Evolutionary conservation across 139 green algal genomes (phyloP), one percentile per base, ranked within the genome.

Genomic region (Coelastrella sp.): DNA sequence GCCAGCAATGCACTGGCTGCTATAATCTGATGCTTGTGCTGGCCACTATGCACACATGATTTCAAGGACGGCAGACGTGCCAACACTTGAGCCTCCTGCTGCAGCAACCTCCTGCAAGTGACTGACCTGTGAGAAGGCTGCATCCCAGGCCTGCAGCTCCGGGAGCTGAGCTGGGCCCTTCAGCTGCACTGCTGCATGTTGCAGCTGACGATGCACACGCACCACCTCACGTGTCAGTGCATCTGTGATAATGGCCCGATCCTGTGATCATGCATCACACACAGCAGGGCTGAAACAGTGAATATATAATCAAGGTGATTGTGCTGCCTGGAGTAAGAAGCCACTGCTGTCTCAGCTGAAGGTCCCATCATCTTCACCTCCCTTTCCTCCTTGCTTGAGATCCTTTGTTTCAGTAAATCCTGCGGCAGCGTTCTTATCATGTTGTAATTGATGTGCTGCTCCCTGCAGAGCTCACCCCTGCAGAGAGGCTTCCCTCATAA

Each of bases 161-260:
- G 90, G 85, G 19, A 87, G 66, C 88, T 76, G 85, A 68, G 57
- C 49, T 78, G 68, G 8, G 72, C 58, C 63, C 73, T 70, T 78
- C 17, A 72, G 63, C 75, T 89, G 24, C 74, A 35, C 58, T 66
- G 84, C 85, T 57, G 82, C 68, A 70, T 72, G 25, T 76, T 66
- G 25, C 24, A 86, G 75, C 85, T 88, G 68, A 49, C 90, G 84
- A 81, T 93, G 89, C 63, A 91, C 79, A 7, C 94, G 90, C 6
- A 68, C 82, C n/a, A 96, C 92, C 93, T 96, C 95, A 78, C 94
- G 88, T 25, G 85, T 89, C 25, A 97, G 88, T 15, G 94, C 94
- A 56, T 87, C 89, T 1, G 76, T 74, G 19, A 96, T 95, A 7
- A 89, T 84, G 0, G 85, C 68, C 1, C 93, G 93, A 82, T 97